Base-by-base conservation (phyloP, 116 monocot genomes). In the Papilionanthe hybrid region DNA sequence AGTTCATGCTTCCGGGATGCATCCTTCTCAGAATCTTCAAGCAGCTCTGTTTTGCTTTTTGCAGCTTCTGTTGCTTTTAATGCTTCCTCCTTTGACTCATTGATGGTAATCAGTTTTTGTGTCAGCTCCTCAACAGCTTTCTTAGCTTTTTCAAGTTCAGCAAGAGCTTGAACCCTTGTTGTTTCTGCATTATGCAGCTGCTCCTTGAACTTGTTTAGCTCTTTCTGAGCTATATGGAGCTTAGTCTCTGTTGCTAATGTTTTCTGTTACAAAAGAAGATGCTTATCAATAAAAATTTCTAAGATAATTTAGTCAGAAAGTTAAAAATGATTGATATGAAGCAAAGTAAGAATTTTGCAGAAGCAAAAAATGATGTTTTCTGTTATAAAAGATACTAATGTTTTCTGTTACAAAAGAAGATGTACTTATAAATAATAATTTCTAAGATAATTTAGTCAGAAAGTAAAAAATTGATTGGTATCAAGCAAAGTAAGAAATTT, bases 201-300 rank as follows among this genome's bases (percentile, higher is more conserved):
- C 28, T 86, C 89, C 82, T 84, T 86, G 76, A 80, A 82, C 82
- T 89, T 89, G 47, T 81, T 84, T 57, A 89, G 84, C 80, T 89
- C 89, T 55, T 86, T 84, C 78, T 89, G 82, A 75, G 84, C 86
- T 60, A 89, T 78, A 75, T 86, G 86, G 32, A 89, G 83, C 69
- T 86, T 80, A 41, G 84, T 82, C 78, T 89, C 89, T 63, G 84
- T 89, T 44, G 78, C 82, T 48, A 84, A 81, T 47, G 81, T 60
- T 74, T 74, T 76, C 82, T 89, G 66, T 5, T 22, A 42, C 45
- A 69, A 67, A 66, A 20, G 55, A 41, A 42, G 74, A 18, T 73
- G 30, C 19, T 44, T 43, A n/a, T 73, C 17, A 69, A 32, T 27
- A 25, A 65, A 27, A 27, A 65, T 8, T 65, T 65, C 3, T 15